Conservation (phyloP, 2,329 filamentous ascomycete species). For the Juglanconis sp. region DNA sequence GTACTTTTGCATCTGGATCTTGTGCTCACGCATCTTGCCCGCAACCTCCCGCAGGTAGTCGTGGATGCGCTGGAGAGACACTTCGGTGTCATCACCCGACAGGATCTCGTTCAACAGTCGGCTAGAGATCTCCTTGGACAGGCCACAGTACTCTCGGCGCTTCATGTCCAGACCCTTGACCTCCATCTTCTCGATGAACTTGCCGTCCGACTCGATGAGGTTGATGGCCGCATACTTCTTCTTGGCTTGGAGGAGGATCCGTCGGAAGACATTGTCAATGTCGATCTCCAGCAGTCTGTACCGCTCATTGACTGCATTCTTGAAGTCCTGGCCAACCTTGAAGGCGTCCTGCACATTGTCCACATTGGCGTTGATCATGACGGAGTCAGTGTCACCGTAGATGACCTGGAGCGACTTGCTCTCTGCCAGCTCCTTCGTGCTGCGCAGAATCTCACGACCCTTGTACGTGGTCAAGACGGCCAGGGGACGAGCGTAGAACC, state of each 20-base stretch:
- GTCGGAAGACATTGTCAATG: conserved; percentile 94
- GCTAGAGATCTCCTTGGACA: conserved; percentile 92
- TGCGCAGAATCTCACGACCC: conserved; percentile 92
- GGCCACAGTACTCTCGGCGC: conserved; percentile 89
- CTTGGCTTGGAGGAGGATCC: conserved; percentile 91
- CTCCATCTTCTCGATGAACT: conserved; percentile 90
- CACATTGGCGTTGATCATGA: conserved; percentile 99
- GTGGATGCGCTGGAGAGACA: conserved; percentile 84
- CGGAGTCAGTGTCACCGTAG: conserved; percentile 97
- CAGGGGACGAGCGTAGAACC: conserved; percentile 92
- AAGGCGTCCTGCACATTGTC: conserved; percentile 88
- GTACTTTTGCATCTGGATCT: conserved; percentile 79
- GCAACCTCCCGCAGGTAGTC: conserved; percentile 87
- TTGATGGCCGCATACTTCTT: conserved; percentile 99
- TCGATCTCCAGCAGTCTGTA: conserved; percentile 95
- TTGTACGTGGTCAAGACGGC: conserved; percentile 97
- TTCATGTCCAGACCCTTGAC: conserved; percentile 99
- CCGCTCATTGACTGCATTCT: conserved; percentile 87
- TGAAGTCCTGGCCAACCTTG: conserved; percentile 92
- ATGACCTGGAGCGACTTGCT: conserved; percentile 89
- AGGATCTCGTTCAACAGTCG: conserved; percentile 91
- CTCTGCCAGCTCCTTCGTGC: conserved; percentile 94
- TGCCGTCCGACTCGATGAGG: conserved; percentile 82
- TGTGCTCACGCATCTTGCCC: conserved; percentile 77
- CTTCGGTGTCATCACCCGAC: conserved; percentile 87